A percentile compares a stretch with the other conserved stretches of the same genome.
These are phyloP conservation scores for Diaporthe australafricana DNA, from an alignment of 2,329 filamentous ascomycete genomes.

Conservation along the genomic window DNA sequence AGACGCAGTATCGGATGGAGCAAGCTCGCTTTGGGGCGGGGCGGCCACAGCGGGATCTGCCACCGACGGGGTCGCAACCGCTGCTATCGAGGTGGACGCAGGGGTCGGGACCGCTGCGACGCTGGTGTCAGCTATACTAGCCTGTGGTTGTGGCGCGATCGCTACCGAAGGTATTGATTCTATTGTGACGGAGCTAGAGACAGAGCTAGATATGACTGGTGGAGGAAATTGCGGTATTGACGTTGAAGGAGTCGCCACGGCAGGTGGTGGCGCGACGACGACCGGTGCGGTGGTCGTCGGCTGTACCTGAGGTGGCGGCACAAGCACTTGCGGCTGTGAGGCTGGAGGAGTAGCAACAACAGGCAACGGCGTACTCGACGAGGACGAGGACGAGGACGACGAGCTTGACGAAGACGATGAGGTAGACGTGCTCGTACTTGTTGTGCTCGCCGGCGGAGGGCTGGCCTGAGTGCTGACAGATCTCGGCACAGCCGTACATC, in stretches of 20 bases:
- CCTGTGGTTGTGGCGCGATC: constrained; percentile 39
- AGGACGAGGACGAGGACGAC: constrained; percentile 30
- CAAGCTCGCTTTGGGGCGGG: constrained; percentile 24
- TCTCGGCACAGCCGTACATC: constrained; percentile 66
- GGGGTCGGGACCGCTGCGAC: constrained; percentile 41
- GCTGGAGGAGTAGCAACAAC: constrained; percentile 12
- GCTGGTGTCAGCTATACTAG: constrained; percentile 52
- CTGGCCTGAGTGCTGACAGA: constrained; percentile 36
- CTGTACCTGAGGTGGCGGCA: constrained; percentile 34
- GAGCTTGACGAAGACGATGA: constrained; percentile 37
- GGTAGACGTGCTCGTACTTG: constrained; percentile 38
- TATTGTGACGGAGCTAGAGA: constrained; percentile 29
- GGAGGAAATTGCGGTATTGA: constrained; percentile 39
- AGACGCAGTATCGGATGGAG: constrained; percentile 23
- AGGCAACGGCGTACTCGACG: constrained; percentile 24
- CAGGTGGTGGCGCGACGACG: constrained; percentile 34
- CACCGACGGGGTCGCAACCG: constrained; percentile 22
- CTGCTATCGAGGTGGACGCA: constrained; percentile 37
- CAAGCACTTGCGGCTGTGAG: constrained; percentile 38
- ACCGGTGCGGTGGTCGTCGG: constrained; percentile 21
- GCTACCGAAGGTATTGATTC: constrained; percentile 40
- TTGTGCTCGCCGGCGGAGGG: constrained; percentile 37
- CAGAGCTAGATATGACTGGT: constrained; percentile 37
- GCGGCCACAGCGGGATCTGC: not conserved
- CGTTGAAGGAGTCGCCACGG: constrained; percentile 35